These are phyloP conservation scores for Coniochaeta pulveracea DNA, from an alignment of 2,329 filamentous ascomycete genomes.

Conservation along the genomic window DNA sequence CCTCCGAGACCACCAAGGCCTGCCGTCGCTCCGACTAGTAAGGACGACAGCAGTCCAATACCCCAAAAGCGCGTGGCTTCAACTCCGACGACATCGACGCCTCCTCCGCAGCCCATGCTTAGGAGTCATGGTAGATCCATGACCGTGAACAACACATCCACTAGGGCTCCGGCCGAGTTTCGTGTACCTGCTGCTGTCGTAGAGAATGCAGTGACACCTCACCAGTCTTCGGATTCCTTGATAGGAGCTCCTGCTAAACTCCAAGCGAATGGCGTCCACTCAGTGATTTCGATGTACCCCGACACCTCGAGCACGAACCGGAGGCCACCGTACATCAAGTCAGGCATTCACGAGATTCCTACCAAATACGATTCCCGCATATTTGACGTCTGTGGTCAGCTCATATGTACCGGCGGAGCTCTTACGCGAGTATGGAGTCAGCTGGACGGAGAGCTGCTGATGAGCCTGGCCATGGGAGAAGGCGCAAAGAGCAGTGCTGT, in stretches of 20 bases:
- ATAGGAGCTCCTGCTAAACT: constrained; percentile 26
- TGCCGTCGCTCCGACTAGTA: constrained; percentile 10
- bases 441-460: constrained; percentile 65
- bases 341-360: constrained; percentile 62
- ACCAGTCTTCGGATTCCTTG: constrained; percentile 10
- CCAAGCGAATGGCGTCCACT: constrained; percentile 18
- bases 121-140: constrained; percentile 34
- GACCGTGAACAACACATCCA: constrained; percentile 34
- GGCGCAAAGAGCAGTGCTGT: constrained; percentile 72
- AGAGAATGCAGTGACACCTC: constrained; percentile 7
- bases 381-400: constrained; percentile 79
- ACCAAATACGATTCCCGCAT: constrained; percentile 81
- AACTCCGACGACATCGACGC: constrained; percentile 30
- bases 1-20: constrained; percentile 32
- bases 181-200: constrained; percentile 14
- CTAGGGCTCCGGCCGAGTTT: constrained; percentile 24
- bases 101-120: constrained; percentile 26
- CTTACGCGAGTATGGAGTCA: constrained; percentile 85
- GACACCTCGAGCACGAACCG: constrained; percentile 79
- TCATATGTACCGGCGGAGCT: constrained; percentile 76
- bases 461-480: constrained; percentile 77
- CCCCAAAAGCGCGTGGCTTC: constrained; percentile 33
- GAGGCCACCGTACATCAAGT: constrained; percentile 63
- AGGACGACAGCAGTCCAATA: constrained; percentile 4
- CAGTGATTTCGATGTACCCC: constrained; percentile 55